A percentile compares a stretch with the other conserved stretches of the same genome.
Conservation (phyloP, 2,329 filamentous ascomycete genomes). For the Lecanoromycetidae sp. region DNA sequence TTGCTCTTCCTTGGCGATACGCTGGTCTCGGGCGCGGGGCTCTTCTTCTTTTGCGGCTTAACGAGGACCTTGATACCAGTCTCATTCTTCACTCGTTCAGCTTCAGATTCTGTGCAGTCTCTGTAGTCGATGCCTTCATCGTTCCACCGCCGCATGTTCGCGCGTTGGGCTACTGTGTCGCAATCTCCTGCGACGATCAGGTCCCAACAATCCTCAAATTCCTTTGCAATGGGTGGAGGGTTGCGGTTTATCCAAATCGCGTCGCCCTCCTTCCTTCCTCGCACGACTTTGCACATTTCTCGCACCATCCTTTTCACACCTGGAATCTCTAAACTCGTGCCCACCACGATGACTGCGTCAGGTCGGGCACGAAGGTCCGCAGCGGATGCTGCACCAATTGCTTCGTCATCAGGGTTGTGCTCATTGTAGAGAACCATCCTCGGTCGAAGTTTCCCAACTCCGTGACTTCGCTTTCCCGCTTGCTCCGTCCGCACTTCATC, state of each 20-base stretch:
- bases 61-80: slow-evolving; percentile 30
- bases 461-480: slow-evolving; percentile 81
- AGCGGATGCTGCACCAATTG: slow-evolving; percentile 80
- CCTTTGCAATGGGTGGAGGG: slow-evolving; percentile 64
- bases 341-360: slow-evolving; percentile 87
- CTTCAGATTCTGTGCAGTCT: slow-evolving; percentile 34
- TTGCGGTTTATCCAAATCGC: slow-evolving; percentile 94
- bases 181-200: slow-evolving; percentile 75
- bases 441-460: slow-evolving; percentile 77
- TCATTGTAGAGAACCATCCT: slow-evolving; percentile 97
- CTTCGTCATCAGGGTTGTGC: slow-evolving; percentile 89
- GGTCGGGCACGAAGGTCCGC: slow-evolving; percentile 76
- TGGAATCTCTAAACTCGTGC: slow-evolving; percentile 89
- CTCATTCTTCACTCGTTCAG: slow-evolving; percentile 32
- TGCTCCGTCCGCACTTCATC: slow-evolving; percentile 64
- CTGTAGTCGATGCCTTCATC: slow-evolving; percentile 33
- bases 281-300: slow-evolving; percentile 80
- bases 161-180: slow-evolving; percentile 71
- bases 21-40: neutral
- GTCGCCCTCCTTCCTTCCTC: slow-evolving; percentile 68
- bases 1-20: neutral
- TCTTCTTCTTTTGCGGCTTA: slow-evolving; percentile 26
- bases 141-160: slow-evolving; percentile 48
- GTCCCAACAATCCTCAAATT: slow-evolving; percentile 90
- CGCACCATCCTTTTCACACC: slow-evolving; percentile 80